Evolutionary conservation across 225 moss, liverwort and hornwort genomes (phyloP).

Genomic region (Ulota crispa): DNA sequence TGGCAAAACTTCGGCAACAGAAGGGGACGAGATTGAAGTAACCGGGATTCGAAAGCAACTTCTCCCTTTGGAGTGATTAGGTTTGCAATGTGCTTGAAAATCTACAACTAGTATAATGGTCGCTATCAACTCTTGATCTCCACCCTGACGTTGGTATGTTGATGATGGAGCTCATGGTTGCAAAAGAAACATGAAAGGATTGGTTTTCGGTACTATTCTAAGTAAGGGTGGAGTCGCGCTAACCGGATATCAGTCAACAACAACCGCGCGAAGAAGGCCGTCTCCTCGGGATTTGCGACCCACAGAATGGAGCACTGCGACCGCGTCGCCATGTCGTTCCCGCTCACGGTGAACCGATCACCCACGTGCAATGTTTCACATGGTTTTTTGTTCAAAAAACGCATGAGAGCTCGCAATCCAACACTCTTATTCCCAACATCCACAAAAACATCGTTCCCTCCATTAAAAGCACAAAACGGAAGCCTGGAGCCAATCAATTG

Average conservation of each 20-base stretch:
- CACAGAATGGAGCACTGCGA: slow-evolving; percentile 94
- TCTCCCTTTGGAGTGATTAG: neutral
- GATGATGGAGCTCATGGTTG: slow-evolving; percentile 3
- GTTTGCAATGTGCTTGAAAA: neutral
- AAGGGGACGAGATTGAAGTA: neutral
- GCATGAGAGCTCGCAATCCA: slow-evolving; percentile 85
- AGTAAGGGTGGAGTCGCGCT: slow-evolving; percentile 60
- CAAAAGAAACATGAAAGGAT: neutral
- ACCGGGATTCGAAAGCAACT: neutral
- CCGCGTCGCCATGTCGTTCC: slow-evolving; percentile 88
- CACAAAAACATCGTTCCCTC: slow-evolving; percentile 73
- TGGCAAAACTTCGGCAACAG: neutral
- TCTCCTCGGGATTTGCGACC: slow-evolving; percentile 97
- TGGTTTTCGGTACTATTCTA: slow-evolving; percentile 36
- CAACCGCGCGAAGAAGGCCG: slow-evolving; percentile 84
- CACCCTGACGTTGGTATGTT: slow-evolving; percentile 8
- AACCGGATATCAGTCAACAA: slow-evolving; percentile 75
- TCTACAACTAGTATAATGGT: neutral
- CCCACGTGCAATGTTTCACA: slow-evolving; percentile 84
- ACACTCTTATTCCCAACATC: slow-evolving; percentile 87
- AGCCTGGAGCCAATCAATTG: slow-evolving; percentile 73
- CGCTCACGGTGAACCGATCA: slow-evolving; percentile 86
- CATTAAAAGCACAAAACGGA: slow-evolving; percentile 93
- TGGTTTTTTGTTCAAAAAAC: slow-evolving; percentile 65
- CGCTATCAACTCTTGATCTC: neutral